A percentile compares a stretch with the other conserved stretches of the same genome.
Evolutionary conservation across 2,329 filamentous ascomycete species (phyloP).

Genomic region (Penicillium sp.): DNA sequence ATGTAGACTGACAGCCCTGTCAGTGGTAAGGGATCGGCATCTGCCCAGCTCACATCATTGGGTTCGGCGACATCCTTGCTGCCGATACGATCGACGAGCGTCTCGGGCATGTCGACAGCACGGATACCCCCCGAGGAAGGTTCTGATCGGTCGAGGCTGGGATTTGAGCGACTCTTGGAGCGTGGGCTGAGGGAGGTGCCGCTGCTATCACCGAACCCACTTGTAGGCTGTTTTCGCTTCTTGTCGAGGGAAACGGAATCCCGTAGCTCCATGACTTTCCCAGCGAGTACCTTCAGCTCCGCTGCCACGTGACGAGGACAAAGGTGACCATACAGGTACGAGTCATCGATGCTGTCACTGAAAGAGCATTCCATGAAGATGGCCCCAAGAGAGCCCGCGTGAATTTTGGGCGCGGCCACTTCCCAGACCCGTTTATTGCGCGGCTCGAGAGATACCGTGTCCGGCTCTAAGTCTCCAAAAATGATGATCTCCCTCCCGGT

Average conservation of each 20-base stretch:
- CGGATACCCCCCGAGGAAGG: neutral
- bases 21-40: conserved; percentile 46
- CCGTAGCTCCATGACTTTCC: conserved; percentile 57
- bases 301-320: conserved; percentile 75
- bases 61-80: neutral
- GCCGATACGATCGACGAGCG: neutral
- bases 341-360: conserved; percentile 69
- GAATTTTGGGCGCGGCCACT: conserved; percentile 81
- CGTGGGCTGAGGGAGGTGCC: conserved; percentile 22
- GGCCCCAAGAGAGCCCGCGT: conserved; percentile 61
- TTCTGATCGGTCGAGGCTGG: neutral
- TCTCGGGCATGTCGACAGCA: neutral
- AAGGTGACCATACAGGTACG: conserved; percentile 80
- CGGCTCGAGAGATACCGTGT: conserved; percentile 73
- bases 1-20: conserved; percentile 73
- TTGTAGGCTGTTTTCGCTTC: conserved; percentile 39
- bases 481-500: conserved; percentile 76
- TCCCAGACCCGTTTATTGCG: conserved; percentile 80
- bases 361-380: conserved; percentile 97
- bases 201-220: conserved; percentile 8
- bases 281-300: conserved; percentile 67
- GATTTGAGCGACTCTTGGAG: conserved; percentile 18
- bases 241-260: conserved; percentile 28
- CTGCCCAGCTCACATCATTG: conserved; percentile 13
- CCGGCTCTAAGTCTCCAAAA: conserved; percentile 93